Evolutionary conservation across 306 rosid genomes (phyloP), one percentile per base, ranked within the genome.

Genomic region (Prunus mira): DNA sequence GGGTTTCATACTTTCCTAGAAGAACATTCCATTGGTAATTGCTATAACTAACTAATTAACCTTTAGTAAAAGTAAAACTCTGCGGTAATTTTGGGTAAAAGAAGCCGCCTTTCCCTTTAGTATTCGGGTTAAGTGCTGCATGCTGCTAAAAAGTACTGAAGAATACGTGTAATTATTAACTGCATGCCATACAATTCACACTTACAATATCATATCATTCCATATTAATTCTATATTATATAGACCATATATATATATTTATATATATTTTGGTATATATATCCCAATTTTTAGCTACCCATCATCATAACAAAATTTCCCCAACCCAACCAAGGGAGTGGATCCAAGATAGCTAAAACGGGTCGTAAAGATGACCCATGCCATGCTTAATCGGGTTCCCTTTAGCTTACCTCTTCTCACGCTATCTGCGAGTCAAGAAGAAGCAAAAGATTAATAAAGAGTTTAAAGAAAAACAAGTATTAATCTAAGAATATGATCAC

Each of bases 401-500:
- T 20, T 56, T 56, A 3, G 28, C 28, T 55, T 49, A 3, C 32
- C 2, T 19, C 22, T 51, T 63, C 22, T 74, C 27, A 64, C 63
- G 83, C 81, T 55, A 57, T 65, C 86, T 79, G 83, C 83, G 71
- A 65, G 56, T 65, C 3, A 72, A 32, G 58, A 51, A 25, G 13
- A 32, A 54, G 8, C 19, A 32, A 62, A 46, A 30, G 66, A 22
- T 62, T 20, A 3, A 25, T n/a, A 32, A 34, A 12, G n/a, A 43
- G 14, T 60, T 52, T 7, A 30, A 28, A 63, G 25, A 28, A 12
- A 25, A 5, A 38, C 43, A 38, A 38, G 43, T 38, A 6, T 38
- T 38, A 38, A 38, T 38, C 2, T 7, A 38, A 38, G 43, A 6
- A 6, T 38, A 7, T 38, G 43, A 38, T 38, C 43, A 38, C 43